Evolutionary conservation across 305 asterid species (phyloP), one percentile per base, ranked within the genome.

Genomic region (Striga hermonthica): DNA sequence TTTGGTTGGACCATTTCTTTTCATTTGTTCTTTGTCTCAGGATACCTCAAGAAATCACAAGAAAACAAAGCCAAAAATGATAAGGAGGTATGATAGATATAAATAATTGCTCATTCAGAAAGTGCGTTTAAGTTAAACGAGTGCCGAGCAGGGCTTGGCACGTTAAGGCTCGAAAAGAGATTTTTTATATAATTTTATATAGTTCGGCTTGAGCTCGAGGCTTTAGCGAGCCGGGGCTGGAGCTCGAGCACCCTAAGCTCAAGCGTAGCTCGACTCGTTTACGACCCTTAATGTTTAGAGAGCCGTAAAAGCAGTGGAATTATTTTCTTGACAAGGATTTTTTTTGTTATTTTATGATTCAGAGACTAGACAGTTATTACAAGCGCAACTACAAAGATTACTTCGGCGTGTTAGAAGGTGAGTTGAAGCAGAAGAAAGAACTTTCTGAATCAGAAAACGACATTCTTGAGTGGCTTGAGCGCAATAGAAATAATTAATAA

Each of bases 391-490:
- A 89, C 82, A 78, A 62, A 73, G 97, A 91, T 71, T 91, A 91
- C 70, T 91, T 91, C 71, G 80, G 87, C 10, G 65, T 76, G 71
- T 59, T 87, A 28, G 96, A 89, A 78, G 97, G 97, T 10, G 72
- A 44, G 37, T 72, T 92, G 70, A 87, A 49, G 89, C 87, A 85
- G 78, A 85, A 79, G 78, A 69, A 76, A 67, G 86, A 87, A 1
- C 81, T 90, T 8, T 44, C 93, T 60, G 95, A 89, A 74, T 50
- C 97, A 35, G 98, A 89, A 73, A 84, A 84, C 66, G 83, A 82
- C 75, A 89, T 92, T 80, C 96, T 92, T 41, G 84, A 89, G 40
- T 89, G 97, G 95, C 93, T 91, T 50, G 84, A 89, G 4, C 70
- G 4, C 10, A 91, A 91, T 69, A 84, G 76, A 76, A 83, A 74